Conservation (phyloP, 2,329 filamentous ascomycete genomes). For the Madurella mycetomatis region DNA sequence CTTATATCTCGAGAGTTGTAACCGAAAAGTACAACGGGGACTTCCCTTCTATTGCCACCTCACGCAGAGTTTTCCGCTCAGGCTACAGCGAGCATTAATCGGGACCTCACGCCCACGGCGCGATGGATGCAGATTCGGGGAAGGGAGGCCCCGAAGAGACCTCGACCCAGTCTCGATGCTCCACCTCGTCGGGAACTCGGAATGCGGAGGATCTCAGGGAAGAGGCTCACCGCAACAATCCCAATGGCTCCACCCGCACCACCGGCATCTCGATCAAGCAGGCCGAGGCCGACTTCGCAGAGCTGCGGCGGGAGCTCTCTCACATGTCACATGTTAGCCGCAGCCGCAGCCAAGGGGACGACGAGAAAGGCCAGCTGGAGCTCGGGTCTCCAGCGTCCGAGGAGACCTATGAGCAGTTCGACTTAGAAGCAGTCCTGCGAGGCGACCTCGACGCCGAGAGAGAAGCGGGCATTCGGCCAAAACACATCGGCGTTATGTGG, state of each 20-base stretch:
- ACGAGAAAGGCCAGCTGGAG: constrained; percentile 50
- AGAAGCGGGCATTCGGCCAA: constrained; percentile 73
- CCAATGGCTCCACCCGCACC: constrained; percentile 42
- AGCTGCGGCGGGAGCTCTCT: constrained; percentile 60
- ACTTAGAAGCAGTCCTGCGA: constrained; percentile 69
- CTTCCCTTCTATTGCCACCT: not conserved
- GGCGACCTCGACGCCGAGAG: constrained; percentile 67
- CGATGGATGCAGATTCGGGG: constrained; percentile 2
- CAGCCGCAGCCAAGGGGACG: constrained; percentile 42
- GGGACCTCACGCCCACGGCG: not conserved
- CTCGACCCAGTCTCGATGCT: constrained; percentile 8
- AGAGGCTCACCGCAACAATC: constrained; percentile 42
- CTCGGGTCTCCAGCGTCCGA: constrained; percentile 39
- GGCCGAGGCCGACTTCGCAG: constrained; percentile 66
- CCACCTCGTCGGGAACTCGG: constrained; percentile 25
- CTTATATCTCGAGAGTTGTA: not conserved
- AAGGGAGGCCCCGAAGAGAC: constrained; percentile 2
- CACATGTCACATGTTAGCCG: constrained; percentile 52
- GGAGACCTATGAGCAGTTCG: constrained; percentile 57
- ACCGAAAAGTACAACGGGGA: not conserved
- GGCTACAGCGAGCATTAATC: too few relatives aligned
- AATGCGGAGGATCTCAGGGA: constrained; percentile 38
- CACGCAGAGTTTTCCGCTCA: too few relatives aligned
- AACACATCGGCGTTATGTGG: constrained; percentile 78
- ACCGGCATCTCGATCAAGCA: constrained; percentile 59